Base-by-base conservation (phyloP, 2,329 filamentous ascomycete genomes). In the Acarospora socialis region DNA sequence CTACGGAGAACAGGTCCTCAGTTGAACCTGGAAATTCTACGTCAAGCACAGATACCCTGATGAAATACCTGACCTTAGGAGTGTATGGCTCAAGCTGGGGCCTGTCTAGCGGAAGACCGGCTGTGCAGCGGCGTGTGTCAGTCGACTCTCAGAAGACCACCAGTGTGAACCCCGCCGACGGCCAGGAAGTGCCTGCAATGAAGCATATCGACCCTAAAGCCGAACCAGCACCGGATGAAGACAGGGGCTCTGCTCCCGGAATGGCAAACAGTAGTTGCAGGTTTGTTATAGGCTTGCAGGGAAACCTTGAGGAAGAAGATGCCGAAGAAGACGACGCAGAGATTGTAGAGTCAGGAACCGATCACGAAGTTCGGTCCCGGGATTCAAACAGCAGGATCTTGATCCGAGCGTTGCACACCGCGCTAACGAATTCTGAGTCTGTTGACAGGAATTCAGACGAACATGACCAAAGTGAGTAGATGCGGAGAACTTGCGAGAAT, bases 41-140 rank as follows among this genome's bases (percentile, higher is more conserved):
- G 3, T 56, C 57, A 40, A 53, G 49, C 15, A 51, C 59, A 3
- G 60, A 63, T 6, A 59, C 51, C 2, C 49, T 65, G 35, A 59
- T 64, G 47, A 66, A 63, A 39, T 60, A 63, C 40, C 47, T 66
- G 19, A 65, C 60, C 14, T 46, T 65, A 14, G 62, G 62, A 9
- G 25, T 43, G 6, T 66, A 66, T 46, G 60, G 61, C 10, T 60
- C 61, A 3, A 48, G 54, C 12, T 66, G 61, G 62, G 53, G 56
- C 12, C 47, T 59, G 30, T 51, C 55, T 17, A 47, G 52, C 8
- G 53, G 46, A 29, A 45, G 43, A 7, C 32, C 43, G 21, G 41
- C 43, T 9, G 35, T 47, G 3, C 42, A 49, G 23, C 6, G 6
- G 16, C 5, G 8, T n/a, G 6, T 25, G 5, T 6, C 8, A 25